Evolutionary conservation across 225 moss, liverwort and hornwort genomes (phyloP).

Genomic region (Polytrichum formosum): DNA sequence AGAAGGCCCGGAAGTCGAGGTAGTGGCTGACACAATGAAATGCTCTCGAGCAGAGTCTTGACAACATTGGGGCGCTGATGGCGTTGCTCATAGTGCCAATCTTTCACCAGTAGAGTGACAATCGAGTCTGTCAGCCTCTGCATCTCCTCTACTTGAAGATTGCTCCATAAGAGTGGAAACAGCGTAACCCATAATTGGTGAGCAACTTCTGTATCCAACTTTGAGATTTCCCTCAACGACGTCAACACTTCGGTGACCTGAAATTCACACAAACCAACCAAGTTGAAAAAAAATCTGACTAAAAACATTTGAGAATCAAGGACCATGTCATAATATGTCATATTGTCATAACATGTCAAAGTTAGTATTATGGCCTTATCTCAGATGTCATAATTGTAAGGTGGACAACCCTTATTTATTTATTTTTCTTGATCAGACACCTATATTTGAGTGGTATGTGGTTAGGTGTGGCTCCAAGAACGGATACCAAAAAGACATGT

Average conservation of each 20-base stretch:
- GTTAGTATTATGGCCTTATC: too few relatives aligned
- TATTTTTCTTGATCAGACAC: too few relatives aligned
- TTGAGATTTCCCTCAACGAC: not conserved
- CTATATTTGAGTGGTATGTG: too few relatives aligned
- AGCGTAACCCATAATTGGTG: not conserved
- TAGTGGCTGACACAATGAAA: not conserved
- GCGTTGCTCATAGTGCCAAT: not conserved
- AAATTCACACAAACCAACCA: too few relatives aligned
- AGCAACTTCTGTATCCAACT: not conserved
- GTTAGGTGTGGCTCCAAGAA: too few relatives aligned
- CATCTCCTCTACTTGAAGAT: not conserved
- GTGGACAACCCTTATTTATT: too few relatives aligned
- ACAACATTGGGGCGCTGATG: not conserved
- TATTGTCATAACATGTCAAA: too few relatives aligned
- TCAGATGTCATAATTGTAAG: too few relatives aligned
- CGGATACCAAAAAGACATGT: too few relatives aligned
- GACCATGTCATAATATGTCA: too few relatives aligned
- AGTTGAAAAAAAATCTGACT: too few relatives aligned
- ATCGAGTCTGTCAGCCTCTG: not conserved
- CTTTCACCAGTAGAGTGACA: not conserved
- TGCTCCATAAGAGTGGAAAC: not conserved
- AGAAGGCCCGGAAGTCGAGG: not conserved
- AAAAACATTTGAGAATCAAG: too few relatives aligned
- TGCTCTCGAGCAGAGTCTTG: constrained; percentile 1
- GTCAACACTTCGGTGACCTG: constrained; percentile 1